A percentile compares a stretch with the other conserved stretches of the same genome.
These are phyloP conservation scores for Niebla homalea DNA, from an alignment of 495 filamentous ascomycete species.

Conservation along the genomic window DNA sequence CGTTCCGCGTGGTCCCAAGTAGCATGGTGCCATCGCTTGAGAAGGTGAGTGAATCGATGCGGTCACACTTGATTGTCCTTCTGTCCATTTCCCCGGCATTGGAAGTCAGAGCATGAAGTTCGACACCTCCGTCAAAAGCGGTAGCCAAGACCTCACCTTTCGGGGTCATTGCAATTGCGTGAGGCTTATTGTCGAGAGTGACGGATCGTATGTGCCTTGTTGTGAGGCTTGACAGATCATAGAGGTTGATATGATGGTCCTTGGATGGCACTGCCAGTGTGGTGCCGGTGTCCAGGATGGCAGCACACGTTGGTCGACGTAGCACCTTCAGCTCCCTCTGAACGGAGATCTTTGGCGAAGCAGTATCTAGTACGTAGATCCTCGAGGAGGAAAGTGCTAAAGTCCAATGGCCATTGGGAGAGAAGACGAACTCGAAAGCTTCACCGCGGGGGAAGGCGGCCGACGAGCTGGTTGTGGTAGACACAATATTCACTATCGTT, in stretches of 20 bases:
- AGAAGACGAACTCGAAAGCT: constrained; percentile 72
- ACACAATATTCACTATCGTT: constrained; percentile 66
- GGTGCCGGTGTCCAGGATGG: constrained; percentile 66
- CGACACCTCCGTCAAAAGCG: constrained; percentile 77
- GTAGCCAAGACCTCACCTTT: constrained; percentile 70
- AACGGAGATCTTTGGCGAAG: constrained; percentile 41
- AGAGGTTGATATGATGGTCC: constrained; percentile 71
- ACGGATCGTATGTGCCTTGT: constrained; percentile 56
- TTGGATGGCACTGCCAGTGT: constrained; percentile 67
- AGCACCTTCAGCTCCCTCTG: constrained; percentile 68
- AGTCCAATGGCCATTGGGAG: constrained; percentile 56
- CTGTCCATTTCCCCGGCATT: constrained; percentile 51
- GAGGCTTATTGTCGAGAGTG: constrained; percentile 59
- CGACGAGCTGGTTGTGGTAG: constrained; percentile 66
- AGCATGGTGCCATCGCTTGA: constrained; percentile 74
- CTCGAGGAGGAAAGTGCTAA: constrained; percentile 78
- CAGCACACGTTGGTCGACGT: constrained; percentile 61
- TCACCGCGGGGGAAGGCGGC: constrained; percentile 70
- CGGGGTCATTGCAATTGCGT: constrained; percentile 67
- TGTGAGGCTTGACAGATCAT: constrained; percentile 48
- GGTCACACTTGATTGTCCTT: constrained; percentile 68
- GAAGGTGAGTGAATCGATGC: constrained; percentile 66
- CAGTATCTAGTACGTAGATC: constrained; percentile 64
- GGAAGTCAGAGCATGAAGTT: constrained; percentile 62
- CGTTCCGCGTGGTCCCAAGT: constrained; percentile 61